phyloP scores from a whole-genome alignment of 2,329 filamentous ascomycete species.

The Grosmannia penicillata region DNA sequence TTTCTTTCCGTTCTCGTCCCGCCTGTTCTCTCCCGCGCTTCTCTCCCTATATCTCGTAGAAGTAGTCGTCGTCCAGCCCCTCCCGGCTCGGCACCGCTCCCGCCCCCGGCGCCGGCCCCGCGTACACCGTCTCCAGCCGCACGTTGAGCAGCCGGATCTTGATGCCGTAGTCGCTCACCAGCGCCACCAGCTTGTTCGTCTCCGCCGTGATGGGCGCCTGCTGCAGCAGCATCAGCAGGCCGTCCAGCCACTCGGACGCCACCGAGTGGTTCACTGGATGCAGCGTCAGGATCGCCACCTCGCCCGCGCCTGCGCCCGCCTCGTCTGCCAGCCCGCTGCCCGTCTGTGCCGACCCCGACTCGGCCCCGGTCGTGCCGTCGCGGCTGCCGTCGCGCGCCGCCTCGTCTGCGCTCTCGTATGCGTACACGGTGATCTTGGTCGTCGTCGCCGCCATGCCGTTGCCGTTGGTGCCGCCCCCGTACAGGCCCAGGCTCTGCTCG shows the following conservation, averaged over 20 bases:
- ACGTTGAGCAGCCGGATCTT: conserved; percentile 90
- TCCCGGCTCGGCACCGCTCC: conserved; percentile 69
- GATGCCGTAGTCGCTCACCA: conserved; percentile 80
- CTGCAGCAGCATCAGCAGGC: conserved; percentile 83
- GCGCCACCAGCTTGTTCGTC: conserved; percentile 73
- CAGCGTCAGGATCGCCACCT: conserved; percentile 67
- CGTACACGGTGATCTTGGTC: conserved; percentile 87
- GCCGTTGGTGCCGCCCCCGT: neutral
- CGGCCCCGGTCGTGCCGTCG: neutral
- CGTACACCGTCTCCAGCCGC: conserved; percentile 62
- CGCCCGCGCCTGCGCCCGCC: too few relatives aligned
- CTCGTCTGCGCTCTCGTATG: conserved; percentile 35
- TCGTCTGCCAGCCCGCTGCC: neutral
- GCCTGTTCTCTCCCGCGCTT: neutral
- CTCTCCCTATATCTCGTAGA: conserved; percentile 54
- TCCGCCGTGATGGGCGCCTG: conserved; percentile 95
- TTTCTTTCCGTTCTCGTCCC: neutral
- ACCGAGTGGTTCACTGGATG: conserved; percentile 66
- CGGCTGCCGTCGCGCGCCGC: too few relatives aligned
- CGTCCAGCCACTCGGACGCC: conserved; percentile 94
- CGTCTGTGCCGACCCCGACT: neutral
- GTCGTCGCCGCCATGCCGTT: conserved; percentile 28
- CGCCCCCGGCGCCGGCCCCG: conserved; percentile 50
- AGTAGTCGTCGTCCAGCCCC: conserved; percentile 84
- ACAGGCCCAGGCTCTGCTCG: conserved; percentile 18